Evolutionary conservation across 2,329 filamentous ascomycete species (phyloP).

Genomic region (Helotiales sp.): DNA sequence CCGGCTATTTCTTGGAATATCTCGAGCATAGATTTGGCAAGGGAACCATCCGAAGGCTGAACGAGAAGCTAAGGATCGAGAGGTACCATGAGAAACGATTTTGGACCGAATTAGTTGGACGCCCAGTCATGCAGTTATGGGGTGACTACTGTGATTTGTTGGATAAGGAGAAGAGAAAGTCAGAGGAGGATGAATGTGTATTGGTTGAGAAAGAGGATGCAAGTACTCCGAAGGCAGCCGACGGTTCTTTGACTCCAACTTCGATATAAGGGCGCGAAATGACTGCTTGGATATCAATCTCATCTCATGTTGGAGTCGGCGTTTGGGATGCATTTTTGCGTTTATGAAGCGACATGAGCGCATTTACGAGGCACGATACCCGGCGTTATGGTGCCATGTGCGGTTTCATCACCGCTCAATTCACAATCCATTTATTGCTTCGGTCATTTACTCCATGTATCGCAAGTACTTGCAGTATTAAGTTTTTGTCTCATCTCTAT

Average conservation of each 20-base stretch:
- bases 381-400: background rate
- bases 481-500: no score
- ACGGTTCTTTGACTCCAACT: background rate
- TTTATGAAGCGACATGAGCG: background rate
- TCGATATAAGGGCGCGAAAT: background rate
- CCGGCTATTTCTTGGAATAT: slow-evolving; percentile 89
- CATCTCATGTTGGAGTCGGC: background rate
- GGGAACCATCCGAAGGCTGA: slow-evolving; percentile 65
- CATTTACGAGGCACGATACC: slow-evolving; percentile 9
- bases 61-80: slow-evolving; percentile 67
- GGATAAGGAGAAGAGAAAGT: slow-evolving; percentile 32
- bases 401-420: background rate
- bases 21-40: slow-evolving; percentile 70
- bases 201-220: slow-evolving; percentile 40
- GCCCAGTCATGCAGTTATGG: slow-evolving; percentile 73
- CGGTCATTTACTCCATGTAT: no score
- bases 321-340: background rate
- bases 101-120: slow-evolving; percentile 71
- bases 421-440: no score
- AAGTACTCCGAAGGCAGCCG: background rate
- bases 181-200: slow-evolving; percentile 40
- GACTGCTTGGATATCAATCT: background rate
- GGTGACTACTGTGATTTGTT: slow-evolving; percentile 64
- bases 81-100: slow-evolving; percentile 69
- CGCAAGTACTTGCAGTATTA: no score